Evolutionary conservation across 108 stramenopile genomes (phyloP), one percentile per base, ranked within the genome.

Genomic region (Cafeteria roenbergensis): DNA sequence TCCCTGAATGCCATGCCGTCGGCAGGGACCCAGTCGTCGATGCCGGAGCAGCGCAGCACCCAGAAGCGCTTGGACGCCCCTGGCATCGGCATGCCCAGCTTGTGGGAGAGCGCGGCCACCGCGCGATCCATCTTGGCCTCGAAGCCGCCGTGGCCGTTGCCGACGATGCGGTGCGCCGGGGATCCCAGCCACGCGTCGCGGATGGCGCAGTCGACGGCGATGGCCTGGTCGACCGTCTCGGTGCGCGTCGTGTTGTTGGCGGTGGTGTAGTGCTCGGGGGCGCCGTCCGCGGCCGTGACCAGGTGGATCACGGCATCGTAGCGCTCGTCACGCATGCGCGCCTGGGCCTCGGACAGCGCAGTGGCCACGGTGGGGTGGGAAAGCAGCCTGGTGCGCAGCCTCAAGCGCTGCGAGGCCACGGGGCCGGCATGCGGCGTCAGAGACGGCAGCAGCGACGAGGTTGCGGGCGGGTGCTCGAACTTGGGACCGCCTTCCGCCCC

Each of bases 241-340:
- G 80, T 86, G 21, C 95, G 67, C 1, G 79, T 88, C 32, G 71
- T 70, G 71, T 96, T 96, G 64, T 94, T 96, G 50, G 88, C 90
- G 63, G 87, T 63, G 1, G 91, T 88, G 70, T 95, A 95, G 67
- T 73, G 86, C 20, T 71, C 36, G 51, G 78, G 79, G 0, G 91
- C 91, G 29, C 91, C 89, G 65, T 88, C 87, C 14, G 92, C 92
- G 14, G 92, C 92, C 27, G 94, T 90, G 0, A 93, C 88, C 71
- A 96, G 75, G 70, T 94, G 92, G 58, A 91, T 87, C 21, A 93
- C 84, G 54, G 87, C 89, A 80, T 96, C 86, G 74, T 96, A 96
- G 27, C 94, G 76, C 2, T 63, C 57, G 31, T 76, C 75, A 0
- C 74, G 71, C 21, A 73, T n/a, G 27, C 21, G 24, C 31, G 17